phyloP scores from a whole-genome alignment of 768 basidiomycete genomes.

The Candolleomyces aberdarensis region DNA sequence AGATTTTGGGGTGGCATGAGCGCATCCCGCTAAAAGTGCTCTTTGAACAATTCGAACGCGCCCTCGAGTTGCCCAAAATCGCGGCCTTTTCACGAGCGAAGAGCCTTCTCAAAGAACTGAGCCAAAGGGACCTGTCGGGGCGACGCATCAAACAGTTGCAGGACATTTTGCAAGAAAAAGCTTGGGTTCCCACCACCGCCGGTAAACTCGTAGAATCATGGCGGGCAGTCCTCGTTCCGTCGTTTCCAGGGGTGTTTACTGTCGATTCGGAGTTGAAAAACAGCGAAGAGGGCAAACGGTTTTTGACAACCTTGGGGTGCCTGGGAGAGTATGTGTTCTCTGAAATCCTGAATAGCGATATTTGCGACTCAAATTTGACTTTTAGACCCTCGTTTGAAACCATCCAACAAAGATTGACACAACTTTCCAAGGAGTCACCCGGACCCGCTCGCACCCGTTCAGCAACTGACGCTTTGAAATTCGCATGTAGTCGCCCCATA shows the following conservation, averaged over 20 bases:
- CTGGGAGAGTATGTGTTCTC: slow-evolving; percentile 28
- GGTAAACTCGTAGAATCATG: slow-evolving; percentile 13
- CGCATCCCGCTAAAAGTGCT: neutral
- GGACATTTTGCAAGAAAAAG: slow-evolving; percentile 10
- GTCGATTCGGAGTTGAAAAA: slow-evolving; percentile 16
- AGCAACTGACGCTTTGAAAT: slow-evolving; percentile 27
- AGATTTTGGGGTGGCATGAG: neutral
- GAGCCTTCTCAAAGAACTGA: slow-evolving; percentile 30
- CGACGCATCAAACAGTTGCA: slow-evolving; percentile 16
- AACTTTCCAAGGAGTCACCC: slow-evolving; percentile 12
- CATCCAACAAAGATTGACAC: neutral
- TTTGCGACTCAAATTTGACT: neutral
- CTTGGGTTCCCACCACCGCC: slow-evolving; percentile 33
- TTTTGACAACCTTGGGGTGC: slow-evolving; percentile 36
- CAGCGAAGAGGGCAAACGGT: slow-evolving; percentile 16
- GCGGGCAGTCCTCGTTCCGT: slow-evolving; percentile 19
- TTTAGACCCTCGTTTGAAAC: neutral
- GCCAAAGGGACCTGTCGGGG: slow-evolving; percentile 17
- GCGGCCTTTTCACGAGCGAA: slow-evolving; percentile 14
- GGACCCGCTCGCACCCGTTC: slow-evolving; percentile 11
- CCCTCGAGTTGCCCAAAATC: neutral
- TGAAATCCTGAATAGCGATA: neutral
- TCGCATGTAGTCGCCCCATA: slow-evolving; percentile 19
- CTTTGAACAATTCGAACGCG: neutral
- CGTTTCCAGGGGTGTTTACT: slow-evolving; percentile 23